These are phyloP conservation scores for Suillus luteus DNA, from an alignment of 768 basidiomycete species.

Conservation along the genomic window DNA sequence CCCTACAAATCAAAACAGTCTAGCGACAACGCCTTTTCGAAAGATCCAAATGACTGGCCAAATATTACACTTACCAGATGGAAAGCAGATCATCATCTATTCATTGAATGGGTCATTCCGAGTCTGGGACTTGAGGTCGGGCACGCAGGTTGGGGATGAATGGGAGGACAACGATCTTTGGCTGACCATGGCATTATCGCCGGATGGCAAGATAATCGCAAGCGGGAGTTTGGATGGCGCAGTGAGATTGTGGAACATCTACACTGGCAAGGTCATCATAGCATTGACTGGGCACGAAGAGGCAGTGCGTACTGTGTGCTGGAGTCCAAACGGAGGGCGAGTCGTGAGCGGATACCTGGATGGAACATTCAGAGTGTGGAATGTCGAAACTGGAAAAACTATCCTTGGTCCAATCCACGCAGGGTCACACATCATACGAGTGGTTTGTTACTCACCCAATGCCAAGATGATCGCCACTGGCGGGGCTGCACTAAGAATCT, in stretches of 20 bases:
- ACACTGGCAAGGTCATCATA: not conserved
- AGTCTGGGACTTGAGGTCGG: not conserved
- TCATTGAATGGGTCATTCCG: not conserved
- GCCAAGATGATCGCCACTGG: not conserved
- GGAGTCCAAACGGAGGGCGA: not conserved
- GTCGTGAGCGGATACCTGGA: not conserved
- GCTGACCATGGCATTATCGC: not conserved
- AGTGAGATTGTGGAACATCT: not conserved
- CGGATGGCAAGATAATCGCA: not conserved
- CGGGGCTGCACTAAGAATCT: not conserved
- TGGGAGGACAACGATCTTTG: not conserved
- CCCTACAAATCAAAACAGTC: not conserved
- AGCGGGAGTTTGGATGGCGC: not conserved
- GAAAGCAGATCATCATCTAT: not conserved
- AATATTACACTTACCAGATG: not conserved
- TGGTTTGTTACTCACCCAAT: not conserved
- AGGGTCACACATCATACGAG: not conserved
- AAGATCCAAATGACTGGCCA: not conserved
- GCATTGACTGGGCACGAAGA: not conserved
- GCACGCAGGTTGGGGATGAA: not conserved
- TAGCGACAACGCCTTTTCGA: not conserved
- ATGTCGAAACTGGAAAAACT: not conserved
- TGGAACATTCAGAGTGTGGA: not conserved
- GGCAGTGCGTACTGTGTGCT: not conserved
- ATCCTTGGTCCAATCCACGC: not conserved